A percentile compares a stretch with the other conserved stretches of the same genome.
These are phyloP conservation scores for Trichoderma sp. DNA, from an alignment of 2,329 filamentous ascomycete species.

Conservation along the genomic window DNA sequence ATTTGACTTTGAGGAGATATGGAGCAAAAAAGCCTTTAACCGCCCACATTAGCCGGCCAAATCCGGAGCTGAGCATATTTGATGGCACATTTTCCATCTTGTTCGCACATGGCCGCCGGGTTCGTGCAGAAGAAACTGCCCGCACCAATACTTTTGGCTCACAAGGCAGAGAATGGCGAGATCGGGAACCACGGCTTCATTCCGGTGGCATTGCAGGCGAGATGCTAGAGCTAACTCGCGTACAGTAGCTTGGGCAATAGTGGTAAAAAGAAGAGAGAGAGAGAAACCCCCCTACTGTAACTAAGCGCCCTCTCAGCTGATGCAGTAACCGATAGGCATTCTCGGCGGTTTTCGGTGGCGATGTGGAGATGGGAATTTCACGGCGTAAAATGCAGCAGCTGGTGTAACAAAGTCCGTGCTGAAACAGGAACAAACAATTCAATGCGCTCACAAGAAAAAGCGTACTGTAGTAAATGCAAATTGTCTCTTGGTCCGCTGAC, in stretches of 20 bases:
- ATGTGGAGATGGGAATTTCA: not conserved
- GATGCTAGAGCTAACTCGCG: not conserved
- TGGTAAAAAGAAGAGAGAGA: no score
- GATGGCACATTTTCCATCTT: not conserved
- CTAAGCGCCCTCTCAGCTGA: slow-evolving; percentile 1
- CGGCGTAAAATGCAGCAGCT: not conserved
- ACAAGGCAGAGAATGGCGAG: not conserved
- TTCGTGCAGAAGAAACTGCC: not conserved
- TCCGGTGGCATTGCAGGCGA: slow-evolving; percentile 9
- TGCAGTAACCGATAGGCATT: not conserved
- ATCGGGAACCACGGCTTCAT: slow-evolving; percentile 14
- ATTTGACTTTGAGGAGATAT: not conserved
- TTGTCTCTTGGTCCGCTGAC: not conserved
- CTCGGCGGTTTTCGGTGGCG: slow-evolving; percentile 6
- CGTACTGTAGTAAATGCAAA: not conserved
- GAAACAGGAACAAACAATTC: not conserved
- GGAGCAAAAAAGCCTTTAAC: not conserved
- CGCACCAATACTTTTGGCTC: not conserved
- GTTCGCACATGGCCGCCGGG: not conserved
- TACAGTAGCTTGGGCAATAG: no score
- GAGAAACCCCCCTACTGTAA: not conserved
- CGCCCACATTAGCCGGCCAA: not conserved
- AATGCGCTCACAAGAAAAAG: not conserved
- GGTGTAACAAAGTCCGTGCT: not conserved
- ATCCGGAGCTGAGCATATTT: slow-evolving; percentile 3